phyloP scores from a whole-genome alignment of 2,329 filamentous ascomycete species.

The Periglandula ipomoeae region DNA sequence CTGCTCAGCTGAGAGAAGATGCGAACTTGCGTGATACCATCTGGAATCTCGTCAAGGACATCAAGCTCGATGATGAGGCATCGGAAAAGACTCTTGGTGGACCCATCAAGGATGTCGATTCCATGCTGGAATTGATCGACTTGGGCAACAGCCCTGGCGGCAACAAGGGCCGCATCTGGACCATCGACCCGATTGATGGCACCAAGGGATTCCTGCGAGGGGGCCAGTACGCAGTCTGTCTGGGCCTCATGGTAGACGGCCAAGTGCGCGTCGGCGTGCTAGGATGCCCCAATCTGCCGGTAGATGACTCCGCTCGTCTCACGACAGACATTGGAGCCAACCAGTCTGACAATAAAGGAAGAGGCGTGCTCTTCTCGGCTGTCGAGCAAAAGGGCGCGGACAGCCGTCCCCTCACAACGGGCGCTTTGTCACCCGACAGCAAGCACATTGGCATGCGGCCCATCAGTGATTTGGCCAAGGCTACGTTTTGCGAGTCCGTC shows the following conservation, averaged over 20 bases:
- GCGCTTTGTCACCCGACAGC: conserved; percentile 34
- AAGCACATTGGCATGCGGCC: conserved; percentile 72
- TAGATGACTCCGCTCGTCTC: conserved; percentile 58
- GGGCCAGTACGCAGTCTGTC: conserved; percentile 93
- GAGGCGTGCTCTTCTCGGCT: conserved; percentile 83
- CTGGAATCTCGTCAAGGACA: conserved; percentile 72
- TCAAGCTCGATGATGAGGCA: conserved; percentile 50
- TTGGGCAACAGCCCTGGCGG: conserved; percentile 63
- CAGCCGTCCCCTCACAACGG: conserved; percentile 59
- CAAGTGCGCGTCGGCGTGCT: conserved; percentile 91
- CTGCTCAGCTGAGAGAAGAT: conserved; percentile 67
- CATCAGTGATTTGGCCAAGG: conserved; percentile 63
- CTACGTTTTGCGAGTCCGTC: conserved; percentile 94
- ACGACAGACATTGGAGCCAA: conserved; percentile 65
- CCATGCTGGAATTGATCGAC: conserved; percentile 60
- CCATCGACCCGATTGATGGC: conserved; percentile 93
- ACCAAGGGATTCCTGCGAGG: conserved; percentile 95
- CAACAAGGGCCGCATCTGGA: conserved; percentile 74
- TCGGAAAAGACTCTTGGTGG: conserved; percentile 60
- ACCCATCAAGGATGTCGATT: conserved; percentile 55
- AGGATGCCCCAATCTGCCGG: conserved; percentile 88
- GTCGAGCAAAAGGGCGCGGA: conserved; percentile 70
- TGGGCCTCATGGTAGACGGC: conserved; percentile 85
- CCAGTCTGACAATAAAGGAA: conserved; percentile 56
- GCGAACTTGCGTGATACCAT: conserved; percentile 56